Base-by-base conservation (phyloP, 2,329 filamentous ascomycete genomes). In the Colletotrichum sp. region DNA sequence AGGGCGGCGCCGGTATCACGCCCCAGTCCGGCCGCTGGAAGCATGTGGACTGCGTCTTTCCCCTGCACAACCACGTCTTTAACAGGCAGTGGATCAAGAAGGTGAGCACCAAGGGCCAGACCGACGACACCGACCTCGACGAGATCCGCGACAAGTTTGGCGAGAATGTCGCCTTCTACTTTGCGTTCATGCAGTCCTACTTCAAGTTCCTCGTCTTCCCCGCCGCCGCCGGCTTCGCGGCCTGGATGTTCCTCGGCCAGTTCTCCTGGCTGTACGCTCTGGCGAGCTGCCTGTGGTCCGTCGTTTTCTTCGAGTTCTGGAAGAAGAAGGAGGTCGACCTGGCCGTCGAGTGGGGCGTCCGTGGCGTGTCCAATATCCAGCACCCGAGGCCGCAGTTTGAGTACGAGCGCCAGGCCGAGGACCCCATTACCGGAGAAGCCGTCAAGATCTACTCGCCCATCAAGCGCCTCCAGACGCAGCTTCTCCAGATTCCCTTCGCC, bases 301-400 rank as follows among this genome's bases (percentile, higher is more conserved):
- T 97, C 4, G 87, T 96, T 64, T 98, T 98, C 82, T 94, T 98
- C 72, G 96, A 99, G 83, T 98, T 94, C 84, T 99, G 96, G 96
- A 98, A 98, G 86, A 94, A 96, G 80, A 95, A 98, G 83, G 95
- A 99, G 84, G 88, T 93, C 2, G 96, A 99, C 81, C 88, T 99
- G 9, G 93, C 94, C 10, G 92, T 98, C 18, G 92, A 95, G 79
- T 99, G 96, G 96, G 94, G 94, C 16, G 96, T 98, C 5, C 93
- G 94, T 67, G 94, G 94, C 8, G 96, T 98, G 2, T 96, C 94
- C 6, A 90, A 88, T 66, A 95, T 98, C 69, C 95, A 98, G 81
- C 92, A 92, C 59, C 94, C 93, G 78, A 91, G 96, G 63, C 90
- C 92, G 43, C 91, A 96, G 80, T 99, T 98, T 84, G 86, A 91